Percentiles rank a stretch among this genome's conserved stretches.
Conservation (phyloP, 2,329 filamentous ascomycete genomes). For the Penicillium olsonii region DNA sequence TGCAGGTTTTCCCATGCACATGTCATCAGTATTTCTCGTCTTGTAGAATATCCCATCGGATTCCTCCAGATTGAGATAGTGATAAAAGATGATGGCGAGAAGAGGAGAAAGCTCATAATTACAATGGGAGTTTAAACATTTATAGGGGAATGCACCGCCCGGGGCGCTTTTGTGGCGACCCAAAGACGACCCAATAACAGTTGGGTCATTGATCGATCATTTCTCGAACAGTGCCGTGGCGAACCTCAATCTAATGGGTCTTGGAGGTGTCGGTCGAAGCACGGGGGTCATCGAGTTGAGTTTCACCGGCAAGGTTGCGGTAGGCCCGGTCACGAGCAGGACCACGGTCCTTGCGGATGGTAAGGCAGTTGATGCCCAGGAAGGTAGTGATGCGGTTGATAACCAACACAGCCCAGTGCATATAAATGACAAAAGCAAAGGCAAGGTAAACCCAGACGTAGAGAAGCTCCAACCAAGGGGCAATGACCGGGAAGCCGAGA, state of each 20-base stretch:
- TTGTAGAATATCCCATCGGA: background rate
- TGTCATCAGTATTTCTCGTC: conserved; percentile 1
- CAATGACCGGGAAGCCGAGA: conserved; percentile 69
- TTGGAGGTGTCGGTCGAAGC: conserved; percentile 8
- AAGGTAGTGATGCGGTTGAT: conserved; percentile 89
- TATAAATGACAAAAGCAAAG: conserved; percentile 83
- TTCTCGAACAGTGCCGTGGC: background rate
- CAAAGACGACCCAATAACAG: background rate
- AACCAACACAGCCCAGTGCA: conserved; percentile 87
- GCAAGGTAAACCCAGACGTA: conserved; percentile 85
- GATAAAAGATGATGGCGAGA: background rate
- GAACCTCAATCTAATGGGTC: conserved; percentile 8
- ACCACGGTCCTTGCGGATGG: conserved; percentile 59
- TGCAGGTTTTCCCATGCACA: conserved; percentile 5
- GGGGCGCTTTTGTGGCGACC: background rate
- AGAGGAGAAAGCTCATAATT: conserved; percentile 10
- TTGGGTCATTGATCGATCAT: background rate
- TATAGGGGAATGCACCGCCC: background rate
- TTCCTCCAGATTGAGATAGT: background rate
- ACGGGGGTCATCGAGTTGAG: conserved; percentile 10
- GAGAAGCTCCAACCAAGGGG: conserved; percentile 67
- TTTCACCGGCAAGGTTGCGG: conserved; percentile 35
- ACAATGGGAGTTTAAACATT: conserved; percentile 6
- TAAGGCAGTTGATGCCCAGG: conserved; percentile 91
- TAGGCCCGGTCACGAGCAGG: conserved; percentile 38